Percentiles rank a stretch among this genome's conserved stretches.
Conservation (phyloP, 2,329 filamentous ascomycete genomes). For the Epichloe brachyelytri region DNA sequence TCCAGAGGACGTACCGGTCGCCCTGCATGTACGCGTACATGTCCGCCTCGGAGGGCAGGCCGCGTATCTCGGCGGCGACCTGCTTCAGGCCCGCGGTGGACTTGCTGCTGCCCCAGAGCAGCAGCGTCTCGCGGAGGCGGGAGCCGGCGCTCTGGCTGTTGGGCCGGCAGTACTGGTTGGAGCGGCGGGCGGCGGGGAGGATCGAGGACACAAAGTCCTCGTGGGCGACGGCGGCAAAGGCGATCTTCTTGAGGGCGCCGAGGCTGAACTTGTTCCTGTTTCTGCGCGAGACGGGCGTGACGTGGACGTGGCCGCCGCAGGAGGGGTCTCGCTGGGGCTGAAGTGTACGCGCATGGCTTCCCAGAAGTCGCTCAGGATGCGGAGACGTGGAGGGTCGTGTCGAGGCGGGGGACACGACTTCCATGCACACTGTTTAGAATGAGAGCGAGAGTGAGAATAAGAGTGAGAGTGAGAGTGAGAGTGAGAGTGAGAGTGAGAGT, state of each 20-base stretch:
- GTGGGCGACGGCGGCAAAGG: conserved; percentile 22
- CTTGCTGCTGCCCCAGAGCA: conserved; percentile 14
- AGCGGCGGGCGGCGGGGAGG: conserved; percentile 19
- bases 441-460: background rate
- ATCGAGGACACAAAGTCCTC: conserved; percentile 22
- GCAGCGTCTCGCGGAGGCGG: conserved; percentile 15
- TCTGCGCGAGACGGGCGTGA: conserved; percentile 21
- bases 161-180: conserved; percentile 23
- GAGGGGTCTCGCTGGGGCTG: conserved; percentile 21
- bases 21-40: conserved; percentile 26
- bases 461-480: background rate
- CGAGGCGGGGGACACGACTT: conserved; percentile 26
- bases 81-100: conserved; percentile 12
- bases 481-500: background rate
- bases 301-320: conserved; percentile 28
- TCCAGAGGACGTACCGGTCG: conserved; percentile 27
- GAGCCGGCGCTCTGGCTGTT: conserved; percentile 21
- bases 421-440: conserved; percentile 23
- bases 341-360: conserved; percentile 29
- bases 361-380: conserved; percentile 26
- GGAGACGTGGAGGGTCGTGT: conserved; percentile 20
- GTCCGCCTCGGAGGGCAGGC: conserved; percentile 15
- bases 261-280: conserved; percentile 24
- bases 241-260: conserved; percentile 22
- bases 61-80: conserved; percentile 19